Evolutionary conservation across 2,329 filamentous ascomycete species (phyloP), one percentile per base, ranked within the genome.

Genomic region (Mycosphaerella arachidis): DNA sequence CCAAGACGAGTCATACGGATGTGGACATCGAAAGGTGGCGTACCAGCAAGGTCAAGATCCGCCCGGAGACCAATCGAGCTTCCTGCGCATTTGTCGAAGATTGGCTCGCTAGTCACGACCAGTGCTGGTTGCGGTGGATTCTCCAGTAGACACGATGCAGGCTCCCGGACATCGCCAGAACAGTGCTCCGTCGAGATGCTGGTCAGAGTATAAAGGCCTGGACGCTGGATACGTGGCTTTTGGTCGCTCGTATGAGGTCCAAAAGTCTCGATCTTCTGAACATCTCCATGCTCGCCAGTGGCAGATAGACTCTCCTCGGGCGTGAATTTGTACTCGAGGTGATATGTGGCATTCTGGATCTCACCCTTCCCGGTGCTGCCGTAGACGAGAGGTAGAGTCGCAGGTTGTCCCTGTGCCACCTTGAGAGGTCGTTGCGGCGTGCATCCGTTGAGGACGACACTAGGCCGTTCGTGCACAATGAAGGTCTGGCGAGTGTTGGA

Each of bases 51-150:
- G 72, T 97, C 92, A 53, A 99, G 78, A 70, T 94, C 89, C 46
- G 99, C 90, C 10, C 89, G 85, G 57, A 99, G 82, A 45, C 94
- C 94, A 63, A 99, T 90, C 0, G 94, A 91, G 70, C 92, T 96
- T 52, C 92, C 92, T 37, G 92, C 93, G 73, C 94, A 99, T 72
- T 95, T 96, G 74, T 99, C 94, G 55, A 91, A 89, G 48, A 99
- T 92, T 63, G 92, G 88, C 67, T 96, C 89, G 6, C 86, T 82
- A 33, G 83, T 83, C 53, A 99, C 79, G 4, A 84, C 81, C 59
- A 99, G 74, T 57, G 88, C 85, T 9, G 94, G 94, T 75, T 96
- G 88, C 0, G 94, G 87, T 5, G 94, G 94, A 66, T 97, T 99
- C 66, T 95, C 82, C 56, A 99, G 79, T 60, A 96, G 81, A 73